A percentile compares a stretch with the other conserved stretches of the same genome.
phyloP scores from a whole-genome alignment of 768 basidiomycete genomes.

The Mycena belliarum region DNA sequence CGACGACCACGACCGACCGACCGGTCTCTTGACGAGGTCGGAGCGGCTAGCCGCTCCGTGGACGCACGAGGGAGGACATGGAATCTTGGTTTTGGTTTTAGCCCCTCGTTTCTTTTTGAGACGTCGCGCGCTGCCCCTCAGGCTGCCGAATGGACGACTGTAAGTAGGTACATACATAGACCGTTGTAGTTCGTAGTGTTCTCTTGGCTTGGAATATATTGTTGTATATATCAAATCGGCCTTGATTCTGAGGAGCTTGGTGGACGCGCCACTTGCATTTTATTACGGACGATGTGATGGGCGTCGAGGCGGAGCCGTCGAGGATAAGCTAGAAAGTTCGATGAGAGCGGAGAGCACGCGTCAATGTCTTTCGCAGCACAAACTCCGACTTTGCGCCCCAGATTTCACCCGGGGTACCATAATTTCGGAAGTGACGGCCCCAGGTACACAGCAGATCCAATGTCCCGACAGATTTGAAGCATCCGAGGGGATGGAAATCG shows the following conservation, averaged over 20 bases:
- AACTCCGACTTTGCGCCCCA: neutral
- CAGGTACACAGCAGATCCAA: neutral
- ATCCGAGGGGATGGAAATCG: neutral
- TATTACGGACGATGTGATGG: neutral
- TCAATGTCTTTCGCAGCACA: neutral
- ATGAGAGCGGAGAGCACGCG: too few species aligned
- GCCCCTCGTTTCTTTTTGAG: too few species aligned
- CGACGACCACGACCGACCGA: slow-evolving; percentile 7
- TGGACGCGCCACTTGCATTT: neutral
- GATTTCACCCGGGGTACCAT: neutral
- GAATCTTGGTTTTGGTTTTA: slow-evolving; percentile 7
- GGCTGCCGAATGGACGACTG: slow-evolving; percentile 11
- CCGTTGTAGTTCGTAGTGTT: slow-evolving; percentile 19
- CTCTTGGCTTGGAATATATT: neutral
- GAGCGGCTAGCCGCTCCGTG: neutral
- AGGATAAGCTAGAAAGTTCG: neutral
- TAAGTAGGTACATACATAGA: slow-evolving; percentile 15
- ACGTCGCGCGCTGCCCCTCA: neutral
- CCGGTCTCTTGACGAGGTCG: slow-evolving; percentile 18
- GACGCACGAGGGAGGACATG: slow-evolving; percentile 1
- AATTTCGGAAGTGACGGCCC: neutral
- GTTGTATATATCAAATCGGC: neutral
- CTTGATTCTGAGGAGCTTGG: neutral
- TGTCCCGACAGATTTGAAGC: too few species aligned
- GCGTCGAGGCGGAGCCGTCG: neutral